A percentile compares a stretch with the other conserved stretches of the same genome.
These are phyloP conservation scores for Saksenaea oblongispora DNA, from an alignment of 371 early-diverging fungal species.

Conservation along the genomic window DNA sequence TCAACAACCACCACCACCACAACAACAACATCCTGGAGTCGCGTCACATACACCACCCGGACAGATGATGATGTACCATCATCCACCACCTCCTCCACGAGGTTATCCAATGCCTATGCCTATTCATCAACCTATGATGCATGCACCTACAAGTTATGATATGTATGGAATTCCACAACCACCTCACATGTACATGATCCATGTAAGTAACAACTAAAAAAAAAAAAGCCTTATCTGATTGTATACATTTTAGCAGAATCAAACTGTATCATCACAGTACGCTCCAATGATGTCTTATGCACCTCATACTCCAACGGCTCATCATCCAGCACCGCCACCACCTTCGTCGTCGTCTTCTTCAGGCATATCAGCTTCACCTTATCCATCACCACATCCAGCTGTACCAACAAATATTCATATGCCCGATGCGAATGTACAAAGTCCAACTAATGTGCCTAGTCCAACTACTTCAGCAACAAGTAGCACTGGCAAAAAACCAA, in stretches of 20 bases:
- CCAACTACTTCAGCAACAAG: conserved; percentile 30
- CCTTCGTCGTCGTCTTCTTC: too few species aligned
- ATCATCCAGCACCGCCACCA: too few species aligned
- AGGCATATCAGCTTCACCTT: conserved; percentile 15
- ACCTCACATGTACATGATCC: conserved; percentile 41
- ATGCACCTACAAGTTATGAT: conserved; percentile 28
- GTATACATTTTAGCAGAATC: conserved; percentile 6
- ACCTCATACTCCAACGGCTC: conserved; percentile 6
- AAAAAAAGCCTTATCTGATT: not conserved
- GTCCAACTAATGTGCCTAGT: conserved; percentile 18
- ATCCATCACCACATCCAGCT: conserved; percentile 18
- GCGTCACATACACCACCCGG: conserved; percentile 12
- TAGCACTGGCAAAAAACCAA: conserved; percentile 45
- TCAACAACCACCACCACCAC: conserved; percentile 17
- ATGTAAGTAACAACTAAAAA: conserved; percentile 18
- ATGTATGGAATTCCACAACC: conserved; percentile 37
- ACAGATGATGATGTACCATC: conserved; percentile 21
- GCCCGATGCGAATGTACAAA: conserved; percentile 12
- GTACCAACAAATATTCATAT: conserved; percentile 14
- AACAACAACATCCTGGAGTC: conserved; percentile 14
- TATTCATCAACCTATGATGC: conserved; percentile 11
- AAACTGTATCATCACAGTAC: not conserved
- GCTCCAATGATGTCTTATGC: conserved; percentile 4
- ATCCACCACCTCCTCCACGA: conserved; percentile 10
- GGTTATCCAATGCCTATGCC: conserved; percentile 21